Evolutionary conservation across 148 eudicot genomes (phyloP).

Genomic region (Nepenthes mirabilis): DNA sequence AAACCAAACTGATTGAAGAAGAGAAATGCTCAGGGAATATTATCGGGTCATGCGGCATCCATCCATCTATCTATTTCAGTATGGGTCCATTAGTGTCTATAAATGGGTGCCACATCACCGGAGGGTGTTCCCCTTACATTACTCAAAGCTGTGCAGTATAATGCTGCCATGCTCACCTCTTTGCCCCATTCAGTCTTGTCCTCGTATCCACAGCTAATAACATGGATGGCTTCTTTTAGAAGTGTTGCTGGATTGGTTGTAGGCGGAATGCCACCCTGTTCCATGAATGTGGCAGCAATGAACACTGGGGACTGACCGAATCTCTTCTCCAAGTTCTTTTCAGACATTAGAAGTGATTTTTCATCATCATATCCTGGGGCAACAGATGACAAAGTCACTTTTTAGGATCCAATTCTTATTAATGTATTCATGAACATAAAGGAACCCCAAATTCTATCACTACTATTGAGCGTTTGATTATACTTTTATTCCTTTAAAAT

Average conservation of each 20-base stretch:
- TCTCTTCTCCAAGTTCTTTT: constrained; percentile 90
- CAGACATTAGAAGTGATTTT: constrained; percentile 87
- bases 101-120: no score
- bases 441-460: neutral
- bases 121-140: neutral
- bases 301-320: constrained; percentile 98
- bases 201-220: constrained; percentile 93
- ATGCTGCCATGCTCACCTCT: constrained; percentile 43
- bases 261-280: constrained; percentile 86
- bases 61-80: no score
- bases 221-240: constrained; percentile 94
- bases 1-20: neutral
- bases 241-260: constrained; percentile 77
- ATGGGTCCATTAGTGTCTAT: no score
- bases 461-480: no score
- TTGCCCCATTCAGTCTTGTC: constrained; percentile 98
- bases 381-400: neutral
- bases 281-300: constrained; percentile 93
- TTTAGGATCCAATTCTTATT: neutral
- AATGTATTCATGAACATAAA: neutral
- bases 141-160: neutral
- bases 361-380: constrained; percentile 83
- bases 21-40: constrained; percentile 1
- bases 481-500: no score
- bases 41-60: no score